phyloP scores from a whole-genome alignment of 2,329 filamentous ascomycete genomes.

The Pyricularia grisea region DNA sequence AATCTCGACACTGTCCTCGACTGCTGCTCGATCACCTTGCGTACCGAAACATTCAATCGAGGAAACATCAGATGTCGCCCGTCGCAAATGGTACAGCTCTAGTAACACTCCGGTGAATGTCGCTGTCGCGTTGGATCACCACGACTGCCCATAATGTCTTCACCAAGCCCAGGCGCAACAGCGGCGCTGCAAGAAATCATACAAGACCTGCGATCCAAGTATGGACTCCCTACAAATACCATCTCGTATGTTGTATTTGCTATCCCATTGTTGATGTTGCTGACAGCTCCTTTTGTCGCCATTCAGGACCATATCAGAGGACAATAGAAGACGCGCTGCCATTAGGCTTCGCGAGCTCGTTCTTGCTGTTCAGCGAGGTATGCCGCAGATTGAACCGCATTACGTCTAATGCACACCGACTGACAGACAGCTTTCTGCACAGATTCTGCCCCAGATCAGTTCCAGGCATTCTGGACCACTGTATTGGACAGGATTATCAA shows the following conservation, averaged over 20 bases:
- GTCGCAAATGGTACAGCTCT: not conserved
- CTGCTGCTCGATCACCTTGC: not conserved
- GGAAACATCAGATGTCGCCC: not conserved
- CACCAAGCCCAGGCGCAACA: constrained; percentile 1
- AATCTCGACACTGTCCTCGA: not conserved
- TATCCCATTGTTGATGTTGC: not conserved
- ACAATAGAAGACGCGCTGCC: constrained; percentile 43
- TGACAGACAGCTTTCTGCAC: not conserved
- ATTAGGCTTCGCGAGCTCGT: constrained; percentile 46
- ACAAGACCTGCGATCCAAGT: constrained; percentile 48
- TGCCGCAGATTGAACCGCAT: constrained; percentile 6
- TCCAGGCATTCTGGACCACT: constrained; percentile 48
- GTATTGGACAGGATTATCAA: constrained; percentile 47
- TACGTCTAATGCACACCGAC: not conserved
- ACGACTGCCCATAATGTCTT: not conserved
- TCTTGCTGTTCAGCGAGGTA: constrained; percentile 45
- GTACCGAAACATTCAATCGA: not conserved
- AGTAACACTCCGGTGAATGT: constrained; percentile 1
- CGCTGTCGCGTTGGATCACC: not conserved
- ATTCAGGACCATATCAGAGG: constrained; percentile 26
- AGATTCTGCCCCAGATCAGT: constrained; percentile 76
- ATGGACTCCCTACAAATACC: constrained; percentile 4
- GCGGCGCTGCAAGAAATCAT: constrained; percentile 23
- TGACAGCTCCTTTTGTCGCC: not conserved
- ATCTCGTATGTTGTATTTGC: not conserved